A percentile compares a stretch with the other conserved stretches of the same genome.
Conservation (phyloP, 257 asterid species). For the Plantago ovata region DNA sequence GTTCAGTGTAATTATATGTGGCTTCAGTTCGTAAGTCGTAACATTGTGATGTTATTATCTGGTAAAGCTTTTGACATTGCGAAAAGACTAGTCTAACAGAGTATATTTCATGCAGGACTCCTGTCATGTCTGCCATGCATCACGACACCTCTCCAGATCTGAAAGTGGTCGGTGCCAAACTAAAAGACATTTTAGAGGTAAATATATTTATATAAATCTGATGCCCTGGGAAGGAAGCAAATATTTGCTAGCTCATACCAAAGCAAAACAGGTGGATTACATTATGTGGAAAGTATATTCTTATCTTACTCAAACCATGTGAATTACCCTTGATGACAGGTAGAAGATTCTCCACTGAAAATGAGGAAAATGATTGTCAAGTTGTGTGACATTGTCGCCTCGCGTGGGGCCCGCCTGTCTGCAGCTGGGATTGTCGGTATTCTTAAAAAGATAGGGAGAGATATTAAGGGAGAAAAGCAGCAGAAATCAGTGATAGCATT, state of each 20-base stretch:
- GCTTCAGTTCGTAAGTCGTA: too few species aligned
- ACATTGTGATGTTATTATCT: background rate
- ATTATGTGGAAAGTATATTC: background rate
- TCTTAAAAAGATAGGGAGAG: slow-evolving; percentile 78
- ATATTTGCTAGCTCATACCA: background rate
- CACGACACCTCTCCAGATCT: slow-evolving; percentile 80
- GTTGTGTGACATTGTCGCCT: slow-evolving; percentile 64
- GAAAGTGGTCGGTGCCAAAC: slow-evolving; percentile 68
- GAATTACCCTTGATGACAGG: slow-evolving; percentile 27
- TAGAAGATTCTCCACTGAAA: slow-evolving; percentile 56
- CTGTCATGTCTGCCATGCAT: slow-evolving; percentile 78
- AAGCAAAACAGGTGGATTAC: background rate
- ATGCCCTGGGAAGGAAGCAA: background rate
- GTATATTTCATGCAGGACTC: slow-evolving; percentile 49
- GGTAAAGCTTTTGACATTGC: slow-evolving; percentile 9
- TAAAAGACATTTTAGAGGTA: slow-evolving; percentile 77
- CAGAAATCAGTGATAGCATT: slow-evolving; percentile 64
- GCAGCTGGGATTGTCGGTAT: slow-evolving; percentile 81
- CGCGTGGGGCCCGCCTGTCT: slow-evolving; percentile 82
- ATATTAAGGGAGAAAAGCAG: slow-evolving; percentile 45
- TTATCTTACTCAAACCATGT: background rate
- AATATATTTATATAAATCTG: background rate
- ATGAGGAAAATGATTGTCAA: slow-evolving; percentile 55
- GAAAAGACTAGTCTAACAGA: slow-evolving; percentile 8
- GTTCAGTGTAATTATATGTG: too few species aligned